Conservation (phyloP, 2,329 filamentous ascomycete species). For the Botryosphaeria dothidea region DNA sequence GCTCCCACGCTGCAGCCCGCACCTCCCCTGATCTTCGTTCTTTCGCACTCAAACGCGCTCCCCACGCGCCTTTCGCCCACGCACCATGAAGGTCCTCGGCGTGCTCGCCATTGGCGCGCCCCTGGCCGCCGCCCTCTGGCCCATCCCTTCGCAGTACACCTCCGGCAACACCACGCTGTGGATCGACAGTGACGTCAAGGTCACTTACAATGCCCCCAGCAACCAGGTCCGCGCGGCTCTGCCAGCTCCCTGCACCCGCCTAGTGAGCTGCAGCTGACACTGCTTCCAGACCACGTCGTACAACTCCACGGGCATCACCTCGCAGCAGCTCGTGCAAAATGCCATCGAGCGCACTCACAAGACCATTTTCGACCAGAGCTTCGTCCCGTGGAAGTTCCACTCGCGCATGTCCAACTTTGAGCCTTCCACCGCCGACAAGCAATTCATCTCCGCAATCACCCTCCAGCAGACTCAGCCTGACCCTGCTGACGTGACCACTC, state of each 20-base stretch:
- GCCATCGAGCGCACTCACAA: constrained; percentile 58
- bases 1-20: not conserved
- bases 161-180: constrained; percentile 43
- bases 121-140: constrained; percentile 44
- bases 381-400: constrained; percentile 79
- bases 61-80: not conserved
- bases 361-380: constrained; percentile 66
- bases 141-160: constrained; percentile 39
- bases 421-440: constrained; percentile 53
- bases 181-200: constrained; percentile 39
- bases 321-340: constrained; percentile 47
- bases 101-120: constrained; percentile 25
- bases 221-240: constrained; percentile 30
- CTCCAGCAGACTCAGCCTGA: constrained; percentile 64
- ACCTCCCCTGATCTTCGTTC: not conserved
- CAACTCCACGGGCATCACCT: constrained; percentile 10
- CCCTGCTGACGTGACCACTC: constrained; percentile 56
- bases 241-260: not conserved
- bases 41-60: not conserved
- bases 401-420: constrained; percentile 65
- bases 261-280: constrained; percentile 22
- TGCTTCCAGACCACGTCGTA: constrained; percentile 26
- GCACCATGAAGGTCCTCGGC: constrained; percentile 29
- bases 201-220: constrained; percentile 39
- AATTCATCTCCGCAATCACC: constrained; percentile 59